These are phyloP conservation scores for Serendipita sp. DNA, from an alignment of 1,284 basidiomycete genomes.

Conservation along the genomic window DNA sequence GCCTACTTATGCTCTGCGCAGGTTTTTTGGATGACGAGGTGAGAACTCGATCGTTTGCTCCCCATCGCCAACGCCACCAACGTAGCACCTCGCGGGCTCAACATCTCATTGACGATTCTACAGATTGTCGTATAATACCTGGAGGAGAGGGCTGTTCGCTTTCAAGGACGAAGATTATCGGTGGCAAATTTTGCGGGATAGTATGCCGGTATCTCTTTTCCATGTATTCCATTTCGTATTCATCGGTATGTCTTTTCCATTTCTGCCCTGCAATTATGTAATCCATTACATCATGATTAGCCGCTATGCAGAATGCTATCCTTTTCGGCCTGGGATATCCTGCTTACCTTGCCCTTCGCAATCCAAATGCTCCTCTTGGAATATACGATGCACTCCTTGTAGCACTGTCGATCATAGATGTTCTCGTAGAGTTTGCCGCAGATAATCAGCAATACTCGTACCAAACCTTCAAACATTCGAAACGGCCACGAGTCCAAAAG, in stretches of 20 bases:
- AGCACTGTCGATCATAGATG: conserved; percentile 39
- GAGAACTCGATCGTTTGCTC: conserved; percentile 9
- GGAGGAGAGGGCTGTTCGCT: conserved; percentile 70
- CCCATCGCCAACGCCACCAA: not conserved
- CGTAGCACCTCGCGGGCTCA: not conserved
- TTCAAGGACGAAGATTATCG: conserved; percentile 82
- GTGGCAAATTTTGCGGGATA: conserved; percentile 63
- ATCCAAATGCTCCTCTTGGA: conserved; percentile 29
- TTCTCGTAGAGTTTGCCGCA: conserved; percentile 62
- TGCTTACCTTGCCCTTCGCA: conserved; percentile 18
- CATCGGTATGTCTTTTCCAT: conserved; percentile 35
- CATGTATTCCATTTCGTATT: conserved; percentile 71
- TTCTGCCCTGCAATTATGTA: not conserved
- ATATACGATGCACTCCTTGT: conserved; percentile 55
- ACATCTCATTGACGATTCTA: conserved; percentile 7
- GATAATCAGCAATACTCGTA: conserved; percentile 85
- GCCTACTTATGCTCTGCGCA: conserved; percentile 17
- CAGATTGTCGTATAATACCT: conserved; percentile 73
- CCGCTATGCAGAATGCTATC: conserved; percentile 65
- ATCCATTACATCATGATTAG: conserved; percentile 19
- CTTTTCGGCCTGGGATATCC: conserved; percentile 53
- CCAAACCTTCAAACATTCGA: conserved; percentile 58
- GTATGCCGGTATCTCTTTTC: conserved; percentile 58
- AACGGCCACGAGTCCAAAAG: conserved; percentile 19
- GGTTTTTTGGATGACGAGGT: conserved; percentile 56